These are phyloP conservation scores for Gomphus sp. DNA, from an alignment of 1,284 basidiomycete genomes.

Conservation along the genomic window DNA sequence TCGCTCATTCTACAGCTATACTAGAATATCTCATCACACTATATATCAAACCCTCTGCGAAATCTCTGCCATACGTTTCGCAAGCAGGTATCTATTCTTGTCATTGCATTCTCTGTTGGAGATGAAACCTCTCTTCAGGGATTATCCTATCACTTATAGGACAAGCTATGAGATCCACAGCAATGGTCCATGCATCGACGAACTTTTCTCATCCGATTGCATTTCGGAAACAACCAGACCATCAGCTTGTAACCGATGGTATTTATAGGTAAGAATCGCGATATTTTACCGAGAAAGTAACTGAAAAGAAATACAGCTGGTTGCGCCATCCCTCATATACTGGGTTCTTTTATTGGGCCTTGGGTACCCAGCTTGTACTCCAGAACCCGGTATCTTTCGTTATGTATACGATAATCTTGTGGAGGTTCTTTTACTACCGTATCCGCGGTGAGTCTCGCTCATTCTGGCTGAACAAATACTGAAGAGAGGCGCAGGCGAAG, in stretches of 20 bases:
- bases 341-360: slow-evolving; percentile 97
- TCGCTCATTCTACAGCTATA: slow-evolving; percentile 76
- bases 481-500: slow-evolving; percentile 49
- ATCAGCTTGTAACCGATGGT: slow-evolving; percentile 79
- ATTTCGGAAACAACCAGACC: slow-evolving; percentile 59
- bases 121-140: slow-evolving; percentile 32
- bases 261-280: slow-evolving; percentile 61
- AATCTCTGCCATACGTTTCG: slow-evolving; percentile 46
- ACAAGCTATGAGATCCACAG: slow-evolving; percentile 74
- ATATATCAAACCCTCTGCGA: slow-evolving; percentile 55
- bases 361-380: slow-evolving; percentile 90
- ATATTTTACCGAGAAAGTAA: neutral
- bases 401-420: slow-evolving; percentile 57
- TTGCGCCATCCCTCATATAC: slow-evolving; percentile 94
- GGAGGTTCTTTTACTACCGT: slow-evolving; percentile 80
- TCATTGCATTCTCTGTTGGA: neutral
- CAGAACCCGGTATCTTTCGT: slow-evolving; percentile 77
- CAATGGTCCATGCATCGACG: slow-evolving; percentile 92
- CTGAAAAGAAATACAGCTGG: slow-evolving; percentile 41
- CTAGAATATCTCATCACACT: slow-evolving; percentile 72
- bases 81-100: slow-evolving; percentile 1
- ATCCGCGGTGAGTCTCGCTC: slow-evolving; percentile 55
- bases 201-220: slow-evolving; percentile 92
- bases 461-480: neutral
- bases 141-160: slow-evolving; percentile 56